phyloP scores from a whole-genome alignment of 345 rosid species.

The Streptanthus diversifolius region DNA sequence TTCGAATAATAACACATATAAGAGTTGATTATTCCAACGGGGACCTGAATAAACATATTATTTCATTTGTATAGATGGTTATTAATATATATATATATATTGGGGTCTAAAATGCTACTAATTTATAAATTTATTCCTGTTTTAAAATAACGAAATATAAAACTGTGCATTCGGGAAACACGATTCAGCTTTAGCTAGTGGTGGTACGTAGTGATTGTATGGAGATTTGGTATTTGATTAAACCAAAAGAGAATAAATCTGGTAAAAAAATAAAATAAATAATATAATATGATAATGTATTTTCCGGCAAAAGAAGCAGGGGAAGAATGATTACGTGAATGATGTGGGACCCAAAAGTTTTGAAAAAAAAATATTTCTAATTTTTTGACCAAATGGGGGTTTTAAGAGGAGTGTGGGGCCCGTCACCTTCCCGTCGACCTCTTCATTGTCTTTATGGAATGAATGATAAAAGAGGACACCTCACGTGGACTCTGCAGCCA shows the following conservation, averaged over 20 bases:
- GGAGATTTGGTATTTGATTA: not conserved
- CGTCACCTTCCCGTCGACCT: slow-evolving; percentile 46
- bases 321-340: slow-evolving; percentile 81
- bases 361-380: slow-evolving; percentile 26
- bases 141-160: not conserved
- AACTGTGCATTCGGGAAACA: not conserved
- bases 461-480: slow-evolving; percentile 97
- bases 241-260: not conserved
- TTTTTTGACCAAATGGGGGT: slow-evolving; percentile 41
- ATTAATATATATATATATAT: no score
- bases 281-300: slow-evolving; percentile 11
- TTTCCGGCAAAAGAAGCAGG: slow-evolving; percentile 29
- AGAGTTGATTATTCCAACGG: not conserved
- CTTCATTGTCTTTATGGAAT: slow-evolving; percentile 92
- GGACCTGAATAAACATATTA: not conserved
- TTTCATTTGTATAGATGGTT: not conserved
- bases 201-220: not conserved
- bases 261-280: slow-evolving; percentile 1
- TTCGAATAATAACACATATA: not conserved
- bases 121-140: not conserved
- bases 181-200: not conserved
- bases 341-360: slow-evolving; percentile 44
- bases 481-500: slow-evolving; percentile 99
- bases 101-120: no score
- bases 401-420: slow-evolving; percentile 47